Evolutionary conservation across 331 rosid species (phyloP).

Genomic region (Telfairia occidentalis): DNA sequence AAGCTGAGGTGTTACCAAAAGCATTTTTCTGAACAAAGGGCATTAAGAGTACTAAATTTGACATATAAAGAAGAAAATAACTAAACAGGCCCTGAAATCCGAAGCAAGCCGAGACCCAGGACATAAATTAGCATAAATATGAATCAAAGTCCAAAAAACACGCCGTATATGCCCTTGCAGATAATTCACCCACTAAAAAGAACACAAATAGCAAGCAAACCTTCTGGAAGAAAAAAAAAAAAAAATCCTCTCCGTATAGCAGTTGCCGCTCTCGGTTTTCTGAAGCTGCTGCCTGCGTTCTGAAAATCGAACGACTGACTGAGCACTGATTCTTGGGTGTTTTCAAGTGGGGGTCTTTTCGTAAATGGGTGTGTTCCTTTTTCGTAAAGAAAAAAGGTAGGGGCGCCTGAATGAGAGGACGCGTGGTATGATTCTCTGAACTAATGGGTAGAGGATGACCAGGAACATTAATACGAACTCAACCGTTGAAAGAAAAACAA

Average conservation of each 20-base stretch:
- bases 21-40: neutral
- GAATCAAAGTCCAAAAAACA: neutral
- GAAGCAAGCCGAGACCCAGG: neutral
- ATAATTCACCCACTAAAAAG: neutral
- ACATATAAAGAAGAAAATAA: conserved; percentile 1
- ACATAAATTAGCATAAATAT: neutral
- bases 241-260: neutral
- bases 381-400: neutral
- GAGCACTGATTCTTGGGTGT: neutral
- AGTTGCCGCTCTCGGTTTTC: neutral
- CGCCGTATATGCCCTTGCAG: neutral
- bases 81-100: conserved; percentile 8
- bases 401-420: neutral
- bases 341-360: conserved; percentile 3
- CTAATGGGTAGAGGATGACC: neutral
- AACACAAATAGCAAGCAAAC: conserved; percentile 1
- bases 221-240: conserved; percentile 1
- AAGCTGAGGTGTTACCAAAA: neutral
- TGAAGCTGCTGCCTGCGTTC: neutral
- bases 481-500: neutral
- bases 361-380: conserved; percentile 4
- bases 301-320: neutral
- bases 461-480: neutral
- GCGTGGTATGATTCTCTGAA: neutral
- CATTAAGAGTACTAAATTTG: conserved; percentile 10